phyloP scores from a whole-genome alignment of 768 basidiomycete genomes.

The Boletales sp. region DNA sequence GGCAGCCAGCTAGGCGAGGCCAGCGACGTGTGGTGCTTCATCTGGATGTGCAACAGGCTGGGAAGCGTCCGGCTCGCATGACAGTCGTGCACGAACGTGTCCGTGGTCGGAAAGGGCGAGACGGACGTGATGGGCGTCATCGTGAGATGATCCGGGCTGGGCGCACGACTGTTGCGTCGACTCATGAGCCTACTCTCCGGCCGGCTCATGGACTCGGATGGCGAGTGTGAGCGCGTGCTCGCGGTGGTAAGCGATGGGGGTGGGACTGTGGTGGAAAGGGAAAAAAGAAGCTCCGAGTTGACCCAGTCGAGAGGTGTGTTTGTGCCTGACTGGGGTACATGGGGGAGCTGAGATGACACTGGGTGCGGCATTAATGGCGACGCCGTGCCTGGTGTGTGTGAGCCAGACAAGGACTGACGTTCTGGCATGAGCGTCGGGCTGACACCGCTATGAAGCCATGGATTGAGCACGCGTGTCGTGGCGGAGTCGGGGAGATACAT shows the following conservation, averaged over 20 bases:
- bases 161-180: constrained; percentile 43
- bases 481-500: constrained; percentile 64
- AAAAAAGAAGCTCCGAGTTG: constrained; percentile 79
- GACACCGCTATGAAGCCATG: constrained; percentile 48
- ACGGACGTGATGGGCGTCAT: constrained; percentile 5
- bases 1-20: constrained; percentile 40
- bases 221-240: constrained; percentile 15
- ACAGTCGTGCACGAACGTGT: constrained; percentile 51
- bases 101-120: constrained; percentile 21
- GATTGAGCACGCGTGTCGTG: constrained; percentile 62
- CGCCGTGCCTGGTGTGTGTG: constrained; percentile 28
- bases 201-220: constrained; percentile 24
- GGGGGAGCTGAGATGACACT: constrained; percentile 30
- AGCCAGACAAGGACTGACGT: constrained; percentile 15
- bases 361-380: constrained; percentile 40
- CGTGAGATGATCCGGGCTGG: constrained; percentile 50
- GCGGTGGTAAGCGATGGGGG: constrained; percentile 16
- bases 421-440: constrained; percentile 33
- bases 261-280: constrained; percentile 43
- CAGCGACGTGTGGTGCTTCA: constrained; percentile 58
- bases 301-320: constrained; percentile 68
- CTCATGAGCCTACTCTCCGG: constrained; percentile 29
- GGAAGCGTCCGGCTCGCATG: constrained; percentile 51
- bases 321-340: constrained; percentile 41
- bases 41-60: constrained; percentile 51